Conservation (phyloP, 805 yeast genomes). For the Komagataella pseudopastoris region DNA sequence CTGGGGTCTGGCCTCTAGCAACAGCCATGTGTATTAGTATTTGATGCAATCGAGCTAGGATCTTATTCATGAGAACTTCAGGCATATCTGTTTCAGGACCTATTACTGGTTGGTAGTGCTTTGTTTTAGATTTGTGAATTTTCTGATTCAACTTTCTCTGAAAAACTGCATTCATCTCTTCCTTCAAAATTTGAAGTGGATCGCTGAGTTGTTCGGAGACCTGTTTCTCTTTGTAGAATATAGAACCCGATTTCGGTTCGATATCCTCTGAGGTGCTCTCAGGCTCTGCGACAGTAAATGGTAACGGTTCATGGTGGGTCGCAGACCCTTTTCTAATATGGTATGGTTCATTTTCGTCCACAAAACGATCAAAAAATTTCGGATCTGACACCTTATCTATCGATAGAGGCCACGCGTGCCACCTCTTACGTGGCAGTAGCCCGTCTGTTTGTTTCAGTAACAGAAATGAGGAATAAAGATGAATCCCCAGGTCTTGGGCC, state of each 20-base stretch:
- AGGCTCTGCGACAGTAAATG: neutral
- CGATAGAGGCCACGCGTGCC: conserved; percentile 52
- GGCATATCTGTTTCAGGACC: neutral
- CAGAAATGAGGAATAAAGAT: conserved; percentile 46
- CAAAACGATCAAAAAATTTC: conserved; percentile 10
- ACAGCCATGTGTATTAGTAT: neutral
- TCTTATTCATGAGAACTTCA: conserved; percentile 3
- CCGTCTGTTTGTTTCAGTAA: conserved; percentile 20
- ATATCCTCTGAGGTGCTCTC: neutral
- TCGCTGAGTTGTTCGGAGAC: conserved; percentile 4
- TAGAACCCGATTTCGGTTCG: neutral
- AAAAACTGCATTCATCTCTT: conserved; percentile 11
- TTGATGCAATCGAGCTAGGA: neutral
- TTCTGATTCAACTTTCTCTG: conserved; percentile 5
- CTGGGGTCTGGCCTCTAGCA: neutral
- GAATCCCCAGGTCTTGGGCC: conserved; percentile 45
- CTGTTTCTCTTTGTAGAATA: conserved; percentile 6
- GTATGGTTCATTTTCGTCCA: conserved; percentile 9
- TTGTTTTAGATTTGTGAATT: conserved; percentile 5
- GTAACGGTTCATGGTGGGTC: neutral
- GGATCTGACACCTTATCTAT: conserved; percentile 24
- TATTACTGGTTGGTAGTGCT: neutral
- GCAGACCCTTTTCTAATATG: neutral
- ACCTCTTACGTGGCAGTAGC: conserved; percentile 22
- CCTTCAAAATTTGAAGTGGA: conserved; percentile 6